These are phyloP conservation scores for Aquilaria malaccensis DNA, from an alignment of 345 rosid species.

Conservation along the genomic window DNA sequence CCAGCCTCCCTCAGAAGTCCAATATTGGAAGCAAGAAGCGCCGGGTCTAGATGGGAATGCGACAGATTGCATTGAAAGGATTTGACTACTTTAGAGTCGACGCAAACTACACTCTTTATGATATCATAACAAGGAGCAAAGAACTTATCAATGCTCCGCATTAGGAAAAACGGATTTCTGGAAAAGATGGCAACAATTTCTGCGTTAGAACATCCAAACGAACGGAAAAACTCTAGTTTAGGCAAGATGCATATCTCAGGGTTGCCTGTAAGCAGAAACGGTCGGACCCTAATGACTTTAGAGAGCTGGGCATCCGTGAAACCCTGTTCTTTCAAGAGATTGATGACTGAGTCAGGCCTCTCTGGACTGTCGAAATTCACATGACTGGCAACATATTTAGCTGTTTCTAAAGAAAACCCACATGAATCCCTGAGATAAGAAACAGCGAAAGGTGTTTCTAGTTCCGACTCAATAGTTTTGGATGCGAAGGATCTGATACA, in stretches of 20 bases:
- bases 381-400: slow-evolving; percentile 10
- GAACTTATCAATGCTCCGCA: slow-evolving; percentile 20
- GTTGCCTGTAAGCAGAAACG: slow-evolving; percentile 1
- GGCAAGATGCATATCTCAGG: slow-evolving; percentile 20
- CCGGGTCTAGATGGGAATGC: neutral
- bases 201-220: slow-evolving; percentile 20
- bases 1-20: slow-evolving; percentile 17
- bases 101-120: slow-evolving; percentile 10
- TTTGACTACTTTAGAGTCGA: slow-evolving; percentile 7
- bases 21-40: neutral
- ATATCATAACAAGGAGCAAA: slow-evolving; percentile 22
- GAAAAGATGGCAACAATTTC: slow-evolving; percentile 11
- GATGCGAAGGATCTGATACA: too few species aligned
- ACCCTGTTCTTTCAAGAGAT: slow-evolving; percentile 19
- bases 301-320: slow-evolving; percentile 27
- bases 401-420: slow-evolving; percentile 30
- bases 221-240: slow-evolving; percentile 28
- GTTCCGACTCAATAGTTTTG: too few species aligned
- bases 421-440: slow-evolving; percentile 24
- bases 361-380: slow-evolving; percentile 13
- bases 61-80: neutral
- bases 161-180: neutral
- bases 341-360: slow-evolving; percentile 15
- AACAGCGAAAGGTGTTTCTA: slow-evolving; percentile 13
- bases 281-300: slow-evolving; percentile 3